These are phyloP conservation scores for Scheffersomyces titani DNA, from an alignment of 1,139 yeast species.

Conservation along the genomic window DNA sequence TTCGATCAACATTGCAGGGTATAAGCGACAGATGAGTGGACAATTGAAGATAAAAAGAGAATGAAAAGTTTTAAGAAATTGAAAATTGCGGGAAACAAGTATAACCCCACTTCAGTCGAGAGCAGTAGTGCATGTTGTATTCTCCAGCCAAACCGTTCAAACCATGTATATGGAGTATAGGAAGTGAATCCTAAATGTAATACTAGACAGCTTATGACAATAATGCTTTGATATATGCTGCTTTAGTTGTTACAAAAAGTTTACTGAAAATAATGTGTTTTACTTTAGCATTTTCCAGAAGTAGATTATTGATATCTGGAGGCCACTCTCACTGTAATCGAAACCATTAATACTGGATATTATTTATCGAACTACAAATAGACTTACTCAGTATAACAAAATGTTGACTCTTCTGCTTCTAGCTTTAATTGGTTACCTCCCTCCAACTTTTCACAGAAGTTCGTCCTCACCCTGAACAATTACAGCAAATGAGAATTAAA, in stretches of 20 bases:
- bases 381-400: neutral
- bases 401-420: neutral
- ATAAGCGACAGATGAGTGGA: conserved; percentile 10
- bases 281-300: neutral
- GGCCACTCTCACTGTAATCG: neutral
- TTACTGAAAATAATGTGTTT: neutral
- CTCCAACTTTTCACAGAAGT: neutral
- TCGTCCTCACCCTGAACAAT: neutral
- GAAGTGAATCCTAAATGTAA: neutral
- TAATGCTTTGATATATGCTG: neutral
- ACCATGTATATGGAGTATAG: neutral
- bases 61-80: neutral
- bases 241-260: neutral
- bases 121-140: neutral
- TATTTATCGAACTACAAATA: neutral
- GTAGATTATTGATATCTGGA: neutral
- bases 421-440: neutral
- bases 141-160: neutral
- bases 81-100: neutral
- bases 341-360: neutral
- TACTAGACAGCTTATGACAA: no score
- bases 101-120: neutral
- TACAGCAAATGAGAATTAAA: neutral
- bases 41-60: conserved; percentile 1
- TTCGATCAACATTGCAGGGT: conserved; percentile 57